Evolutionary conservation across 768 basidiomycete genomes (phyloP), one percentile per base, ranked within the genome.

Genomic region (Pholiota conissans): DNA sequence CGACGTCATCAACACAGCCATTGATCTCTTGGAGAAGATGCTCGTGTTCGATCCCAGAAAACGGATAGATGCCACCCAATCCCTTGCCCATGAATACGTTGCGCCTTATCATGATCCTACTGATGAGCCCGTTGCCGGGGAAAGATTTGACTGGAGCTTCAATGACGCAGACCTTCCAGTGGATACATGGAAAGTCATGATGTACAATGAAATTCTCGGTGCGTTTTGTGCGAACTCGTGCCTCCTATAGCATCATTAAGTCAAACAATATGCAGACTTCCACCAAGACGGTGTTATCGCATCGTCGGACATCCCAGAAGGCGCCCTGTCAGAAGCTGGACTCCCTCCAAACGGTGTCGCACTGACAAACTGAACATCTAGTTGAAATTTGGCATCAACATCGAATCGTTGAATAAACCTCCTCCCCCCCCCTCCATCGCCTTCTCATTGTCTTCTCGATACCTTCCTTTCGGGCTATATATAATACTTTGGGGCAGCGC

Each of bases 141-240:
- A 98, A 70, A 89, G 91, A 68, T 99, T 99, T 67, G 97, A 99
- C 74, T 99, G 97, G 97, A 91, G 89, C 67, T 99, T 99, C 84
- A 99, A 99, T 73, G 97, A 99, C 62, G 97, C 97, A 18, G 97
- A 99, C 72, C 80, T 99, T 45, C 97, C 97, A 0, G 91, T 98
- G 10, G 97, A 99, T 67, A 96, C 93, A 1, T 99, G 97, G 97
- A 98, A 98, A 76, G 96, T 97, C 69, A 99, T 99, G 97, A 99
- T 99, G 96, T 98, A 98, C 79, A 91, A 89, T 66, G 96, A 99
- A 75, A 98, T 98, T 62, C 79, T 98, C 11, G 94, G 95, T 94
- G 67, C 61, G 88, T 56, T 22, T 8, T 11, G 20, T 11, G n/a
- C 34, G n/a, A 60, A 7, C 27, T 29, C 11, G 27, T 10, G 26